These are phyloP conservation scores for Neonectria hederae DNA, from an alignment of 2,329 filamentous ascomycete species.

Conservation along the genomic window DNA sequence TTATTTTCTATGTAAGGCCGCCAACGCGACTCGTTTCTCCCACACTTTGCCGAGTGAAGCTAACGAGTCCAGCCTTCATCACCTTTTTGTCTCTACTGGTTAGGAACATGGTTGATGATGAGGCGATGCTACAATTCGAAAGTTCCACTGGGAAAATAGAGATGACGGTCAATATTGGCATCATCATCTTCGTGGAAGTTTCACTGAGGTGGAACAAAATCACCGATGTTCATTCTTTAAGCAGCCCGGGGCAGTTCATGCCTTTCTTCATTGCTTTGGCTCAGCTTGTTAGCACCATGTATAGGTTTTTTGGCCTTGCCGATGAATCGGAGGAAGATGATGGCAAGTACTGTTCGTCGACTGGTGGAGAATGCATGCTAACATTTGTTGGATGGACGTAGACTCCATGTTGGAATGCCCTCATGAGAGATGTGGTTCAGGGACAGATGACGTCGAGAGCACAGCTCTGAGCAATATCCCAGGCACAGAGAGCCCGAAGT, in stretches of 20 bases:
- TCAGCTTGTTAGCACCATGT: not conserved
- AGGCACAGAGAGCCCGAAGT: not conserved
- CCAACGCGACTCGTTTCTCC: not conserved
- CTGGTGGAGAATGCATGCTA: not conserved
- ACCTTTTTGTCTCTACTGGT: constrained; percentile 3
- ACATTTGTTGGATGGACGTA: not conserved
- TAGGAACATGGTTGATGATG: not conserved
- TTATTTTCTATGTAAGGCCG: not conserved
- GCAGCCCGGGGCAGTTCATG: not conserved
- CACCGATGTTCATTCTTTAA: constrained; percentile 10
- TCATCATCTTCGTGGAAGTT: constrained; percentile 13
- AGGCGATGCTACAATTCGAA: not conserved
- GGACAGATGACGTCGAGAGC: not conserved
- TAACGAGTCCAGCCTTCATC: not conserved
- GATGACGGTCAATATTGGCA: constrained; percentile 15
- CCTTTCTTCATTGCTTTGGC: not conserved
- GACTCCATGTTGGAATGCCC: not conserved
- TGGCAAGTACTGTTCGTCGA: not conserved
- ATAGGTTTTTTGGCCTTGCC: not conserved
- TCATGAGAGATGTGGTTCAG: not conserved
- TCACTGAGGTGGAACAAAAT: constrained; percentile 14
- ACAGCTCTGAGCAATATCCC: not conserved
- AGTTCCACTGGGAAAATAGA: constrained; percentile 1
- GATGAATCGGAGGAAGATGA: not conserved
- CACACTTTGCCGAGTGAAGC: not conserved